Conservation (phyloP, 202 grass and related monocot species). For the Setaria italica region DNA sequence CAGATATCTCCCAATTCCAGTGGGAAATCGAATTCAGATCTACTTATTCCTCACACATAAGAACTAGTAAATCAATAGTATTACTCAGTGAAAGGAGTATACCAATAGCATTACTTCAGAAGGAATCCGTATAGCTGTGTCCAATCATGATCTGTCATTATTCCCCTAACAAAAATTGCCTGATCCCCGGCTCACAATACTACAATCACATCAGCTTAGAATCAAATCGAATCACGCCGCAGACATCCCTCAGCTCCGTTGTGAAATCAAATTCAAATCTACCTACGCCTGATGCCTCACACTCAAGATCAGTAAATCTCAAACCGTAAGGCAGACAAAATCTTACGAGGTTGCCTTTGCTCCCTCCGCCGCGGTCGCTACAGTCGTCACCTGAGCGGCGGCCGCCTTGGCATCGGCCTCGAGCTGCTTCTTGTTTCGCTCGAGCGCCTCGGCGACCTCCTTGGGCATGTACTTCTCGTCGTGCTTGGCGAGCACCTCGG, state of each 20-base stretch:
- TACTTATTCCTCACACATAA: slow-evolving; percentile 37
- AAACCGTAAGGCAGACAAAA: slow-evolving; percentile 26
- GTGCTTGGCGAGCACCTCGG: slow-evolving; percentile 97
- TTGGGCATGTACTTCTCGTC: slow-evolving; percentile 99
- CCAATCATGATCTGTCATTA: slow-evolving; percentile 39
- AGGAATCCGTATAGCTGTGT: slow-evolving; percentile 31
- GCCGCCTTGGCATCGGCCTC: slow-evolving; percentile 45
- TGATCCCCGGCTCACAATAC: slow-evolving; percentile 2
- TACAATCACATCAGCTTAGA: slow-evolving; percentile 47
- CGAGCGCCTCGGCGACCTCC: slow-evolving; percentile 89
- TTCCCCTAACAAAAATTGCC: slow-evolving; percentile 51
- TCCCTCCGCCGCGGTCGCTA: slow-evolving; percentile 13
- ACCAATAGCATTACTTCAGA: slow-evolving; percentile 10
- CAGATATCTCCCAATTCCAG: slow-evolving; percentile 6
- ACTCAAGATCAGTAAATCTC: slow-evolving; percentile 47
- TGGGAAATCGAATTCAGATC: slow-evolving; percentile 35
- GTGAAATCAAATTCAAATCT: slow-evolving; percentile 48
- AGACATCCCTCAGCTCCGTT: slow-evolving; percentile 18
- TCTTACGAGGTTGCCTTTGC: slow-evolving; percentile 54
- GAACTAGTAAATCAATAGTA: slow-evolving; percentile 42
- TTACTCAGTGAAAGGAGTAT: slow-evolving; percentile 13
- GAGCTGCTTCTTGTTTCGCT: slow-evolving; percentile 85
- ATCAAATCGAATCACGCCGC: slow-evolving; percentile 16
- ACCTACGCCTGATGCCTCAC: slow-evolving; percentile 53
- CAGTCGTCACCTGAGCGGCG: slow-evolving; percentile 21